phyloP scores from a whole-genome alignment of 1,139 yeast genomes.

The Yamadazyma atlantica region DNA sequence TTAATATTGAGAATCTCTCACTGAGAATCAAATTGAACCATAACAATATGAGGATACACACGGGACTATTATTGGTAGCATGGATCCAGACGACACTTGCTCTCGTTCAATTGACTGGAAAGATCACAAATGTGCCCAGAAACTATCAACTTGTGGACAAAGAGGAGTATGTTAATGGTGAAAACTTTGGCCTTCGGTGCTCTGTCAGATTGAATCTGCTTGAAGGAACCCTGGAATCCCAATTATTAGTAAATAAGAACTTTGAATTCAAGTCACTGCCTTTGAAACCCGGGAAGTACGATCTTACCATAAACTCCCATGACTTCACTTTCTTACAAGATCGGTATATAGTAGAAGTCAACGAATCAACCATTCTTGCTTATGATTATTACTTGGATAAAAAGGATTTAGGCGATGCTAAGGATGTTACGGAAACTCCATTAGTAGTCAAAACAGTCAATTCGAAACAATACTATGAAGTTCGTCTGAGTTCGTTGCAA shows the following conservation, averaged over 20 bases:
- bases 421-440: constrained; percentile 20
- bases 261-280: constrained; percentile 26
- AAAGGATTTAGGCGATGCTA: constrained; percentile 16
- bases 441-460: constrained; percentile 23
- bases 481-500: constrained; percentile 29
- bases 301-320: constrained; percentile 34
- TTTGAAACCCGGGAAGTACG: constrained; percentile 33
- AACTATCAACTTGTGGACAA: constrained; percentile 9
- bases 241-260: constrained; percentile 24
- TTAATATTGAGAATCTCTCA: no score
- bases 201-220: constrained; percentile 22
- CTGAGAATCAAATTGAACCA: no score
- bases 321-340: constrained; percentile 32
- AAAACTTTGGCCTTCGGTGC: constrained; percentile 37
- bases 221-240: neutral
- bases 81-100: neutral
- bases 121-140: constrained; percentile 22
- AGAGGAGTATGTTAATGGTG: constrained; percentile 31
- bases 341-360: constrained; percentile 29
- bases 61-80: neutral
- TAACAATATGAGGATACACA: neutral
- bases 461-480: constrained; percentile 35
- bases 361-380: constrained; percentile 20
- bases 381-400: constrained; percentile 23
- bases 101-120: constrained; percentile 6